Conservation (phyloP, 2,329 filamentous ascomycete species). For the Penicillium digitatum region DNA sequence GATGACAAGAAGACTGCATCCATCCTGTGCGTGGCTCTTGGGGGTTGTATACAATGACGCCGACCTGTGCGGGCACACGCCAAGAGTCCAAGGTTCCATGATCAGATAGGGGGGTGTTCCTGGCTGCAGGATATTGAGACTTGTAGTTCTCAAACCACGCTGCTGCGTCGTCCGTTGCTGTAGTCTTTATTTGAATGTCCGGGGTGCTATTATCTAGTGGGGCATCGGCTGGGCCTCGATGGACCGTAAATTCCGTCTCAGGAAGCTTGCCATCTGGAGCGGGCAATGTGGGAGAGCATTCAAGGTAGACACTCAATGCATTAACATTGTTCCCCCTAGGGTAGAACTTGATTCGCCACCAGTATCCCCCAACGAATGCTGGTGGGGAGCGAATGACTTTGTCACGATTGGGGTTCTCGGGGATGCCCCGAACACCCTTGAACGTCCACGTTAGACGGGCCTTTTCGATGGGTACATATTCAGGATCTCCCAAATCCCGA, state of each 20-base stretch:
- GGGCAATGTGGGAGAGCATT: slow-evolving; percentile 53
- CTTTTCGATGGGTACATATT: slow-evolving; percentile 51
- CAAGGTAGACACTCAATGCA: slow-evolving; percentile 58
- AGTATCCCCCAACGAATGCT: slow-evolving; percentile 55
- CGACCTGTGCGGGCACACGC: slow-evolving; percentile 57
- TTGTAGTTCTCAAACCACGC: slow-evolving; percentile 34
- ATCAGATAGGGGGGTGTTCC: neutral
- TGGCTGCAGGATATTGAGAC: slow-evolving; percentile 23
- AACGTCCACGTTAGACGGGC: slow-evolving; percentile 58
- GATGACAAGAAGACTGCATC: slow-evolving; percentile 55
- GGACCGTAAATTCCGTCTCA: slow-evolving; percentile 41
- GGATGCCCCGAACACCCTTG: slow-evolving; percentile 57
- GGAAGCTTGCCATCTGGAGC: slow-evolving; percentile 35
- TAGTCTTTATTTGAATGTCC: slow-evolving; percentile 32
- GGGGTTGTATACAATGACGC: slow-evolving; percentile 61
- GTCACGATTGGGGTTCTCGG: slow-evolving; percentile 56
- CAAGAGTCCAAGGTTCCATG: slow-evolving; percentile 31
- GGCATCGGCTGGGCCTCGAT: slow-evolving; percentile 37
- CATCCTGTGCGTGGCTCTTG: slow-evolving; percentile 57
- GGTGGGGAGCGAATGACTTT: slow-evolving; percentile 57
- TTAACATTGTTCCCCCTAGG: slow-evolving; percentile 58
- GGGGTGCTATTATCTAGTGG: slow-evolving; percentile 31
- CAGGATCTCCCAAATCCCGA: slow-evolving; percentile 54
- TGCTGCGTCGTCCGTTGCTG: slow-evolving; percentile 25
- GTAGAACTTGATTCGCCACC: slow-evolving; percentile 65